Percentiles rank a stretch among this genome's conserved stretches.
phyloP scores from a whole-genome alignment of 768 basidiomycete species.

The Panellus pusillus region DNA sequence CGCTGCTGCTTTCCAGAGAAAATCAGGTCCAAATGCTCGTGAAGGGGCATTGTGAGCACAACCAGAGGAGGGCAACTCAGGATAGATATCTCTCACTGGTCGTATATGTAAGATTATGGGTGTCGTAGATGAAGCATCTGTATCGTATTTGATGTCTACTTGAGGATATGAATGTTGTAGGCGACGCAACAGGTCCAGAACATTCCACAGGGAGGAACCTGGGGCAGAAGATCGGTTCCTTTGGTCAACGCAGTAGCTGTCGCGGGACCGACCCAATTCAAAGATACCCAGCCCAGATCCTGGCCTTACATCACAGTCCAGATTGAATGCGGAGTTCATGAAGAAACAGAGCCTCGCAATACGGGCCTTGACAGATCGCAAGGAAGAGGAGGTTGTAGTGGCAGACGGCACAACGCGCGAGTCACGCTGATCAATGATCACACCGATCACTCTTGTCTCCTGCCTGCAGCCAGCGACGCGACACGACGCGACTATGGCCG shows the following conservation, averaged over 20 bases:
- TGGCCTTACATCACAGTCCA: conserved; percentile 77
- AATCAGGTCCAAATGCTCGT: conserved; percentile 71
- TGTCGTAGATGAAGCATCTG: conserved; percentile 65
- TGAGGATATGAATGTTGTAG: conserved; percentile 74
- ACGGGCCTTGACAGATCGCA: too few species aligned
- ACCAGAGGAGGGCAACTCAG: not conserved
- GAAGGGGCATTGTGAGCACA: not conserved
- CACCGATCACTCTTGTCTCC: not conserved
- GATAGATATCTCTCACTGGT: conserved; percentile 34
- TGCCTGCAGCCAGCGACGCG: not conserved
- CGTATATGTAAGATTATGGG: conserved; percentile 77
- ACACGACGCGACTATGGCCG: conserved; percentile 36
- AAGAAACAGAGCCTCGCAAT: too few species aligned
- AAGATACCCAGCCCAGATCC: conserved; percentile 77
- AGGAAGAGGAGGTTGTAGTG: too few species aligned
- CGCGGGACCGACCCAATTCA: conserved; percentile 55
- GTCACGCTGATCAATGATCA: not conserved
- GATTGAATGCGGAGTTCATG: conserved; percentile 56
- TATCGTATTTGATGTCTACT: conserved; percentile 82
- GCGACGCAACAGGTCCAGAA: conserved; percentile 66
- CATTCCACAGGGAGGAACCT: conserved; percentile 80
- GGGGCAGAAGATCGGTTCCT: conserved; percentile 9
- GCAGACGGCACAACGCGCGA: conserved; percentile 5
- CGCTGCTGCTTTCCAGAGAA: conserved; percentile 81
- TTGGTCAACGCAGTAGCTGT: not conserved